A percentile compares a stretch with the other conserved stretches of the same genome.
Evolutionary conservation across 2,329 filamentous ascomycete species (phyloP).

Genomic region (Fusarium heterosporum): DNA sequence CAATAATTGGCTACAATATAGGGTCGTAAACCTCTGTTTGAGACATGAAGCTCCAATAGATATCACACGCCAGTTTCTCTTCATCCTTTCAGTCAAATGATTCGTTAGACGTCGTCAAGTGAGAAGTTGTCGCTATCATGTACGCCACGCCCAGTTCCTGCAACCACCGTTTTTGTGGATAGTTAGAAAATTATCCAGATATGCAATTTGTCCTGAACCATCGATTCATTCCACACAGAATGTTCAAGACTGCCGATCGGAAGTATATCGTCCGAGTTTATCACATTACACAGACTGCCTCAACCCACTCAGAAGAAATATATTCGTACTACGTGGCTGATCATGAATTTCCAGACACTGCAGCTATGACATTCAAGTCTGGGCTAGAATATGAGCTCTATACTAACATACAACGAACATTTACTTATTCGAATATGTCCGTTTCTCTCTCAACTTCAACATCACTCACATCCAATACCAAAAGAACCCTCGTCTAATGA

Average conservation of each 20-base stretch:
- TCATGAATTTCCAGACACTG: neutral
- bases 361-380: neutral
- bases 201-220: neutral
- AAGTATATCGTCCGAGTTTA: constrained; percentile 15
- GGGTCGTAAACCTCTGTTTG: neutral
- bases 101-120: constrained; percentile 20
- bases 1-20: neutral
- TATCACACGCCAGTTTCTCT: neutral
- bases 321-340: too few species aligned
- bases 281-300: constrained; percentile 15
- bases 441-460: constrained; percentile 3
- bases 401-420: neutral
- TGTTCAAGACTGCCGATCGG: neutral
- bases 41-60: neutral
- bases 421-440: neutral
- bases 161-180: constrained; percentile 9
- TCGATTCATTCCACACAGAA: constrained; percentile 1
- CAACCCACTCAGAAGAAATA: too few species aligned
- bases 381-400: neutral
- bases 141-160: constrained; percentile 9
- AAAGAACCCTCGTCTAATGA: constrained; percentile 35
- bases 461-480: constrained; percentile 13
- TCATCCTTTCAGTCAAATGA: neutral
- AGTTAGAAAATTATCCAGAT: neutral
- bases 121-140: constrained; percentile 10